Evolutionary conservation across 495 filamentous ascomycete species (phyloP), one percentile per base, ranked within the genome.

Genomic region (Daldinia vernicosa): DNA sequence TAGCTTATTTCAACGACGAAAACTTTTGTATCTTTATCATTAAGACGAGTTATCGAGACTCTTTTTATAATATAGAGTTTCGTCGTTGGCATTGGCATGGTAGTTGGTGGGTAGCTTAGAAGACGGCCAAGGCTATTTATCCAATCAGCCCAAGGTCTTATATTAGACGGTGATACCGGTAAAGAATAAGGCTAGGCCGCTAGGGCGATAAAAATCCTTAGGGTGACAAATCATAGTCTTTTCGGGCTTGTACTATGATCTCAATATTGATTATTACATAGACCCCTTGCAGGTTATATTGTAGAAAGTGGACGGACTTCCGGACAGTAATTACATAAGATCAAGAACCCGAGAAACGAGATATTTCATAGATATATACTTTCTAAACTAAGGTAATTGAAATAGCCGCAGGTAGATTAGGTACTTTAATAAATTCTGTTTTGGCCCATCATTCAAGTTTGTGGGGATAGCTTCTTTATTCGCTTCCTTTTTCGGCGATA

Each of bases 1-100:
- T 27, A 71, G 58, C 53, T 71, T 71, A 71, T 52, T 63, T 63
- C 40, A 71, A 71, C 69, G 33, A 67, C 69, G 12, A 35, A 24
- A 11, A 28, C 37, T n/a, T 28, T 56, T 14, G 1, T 2, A 32
- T 32, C 17, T 33, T 17, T 14, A 53, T 53, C 8, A 53, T 27
- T 2, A 6, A 47, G 8, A 12, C 1, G 4, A 11, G 11, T 24
- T 24, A 9, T 47, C 12, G 0, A 47, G 17, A 47, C 8, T 24
- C 1, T 24, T 24, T 19, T 9, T 3, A 45, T 8, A 45, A 45
- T 45, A 45, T 47, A 19, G 40, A 47, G 19, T 12, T 24, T 9
- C 5, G 43, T 3, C 12, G 5, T 22, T 11, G 9, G 43, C 14
- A 22, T 19, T 47, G 19, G 17, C 22, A 19, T 35, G 8, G 6